These are phyloP conservation scores for Cetraspora pellucida DNA, from an alignment of 192 early-diverging fungal genomes.

Conservation along the genomic window DNA sequence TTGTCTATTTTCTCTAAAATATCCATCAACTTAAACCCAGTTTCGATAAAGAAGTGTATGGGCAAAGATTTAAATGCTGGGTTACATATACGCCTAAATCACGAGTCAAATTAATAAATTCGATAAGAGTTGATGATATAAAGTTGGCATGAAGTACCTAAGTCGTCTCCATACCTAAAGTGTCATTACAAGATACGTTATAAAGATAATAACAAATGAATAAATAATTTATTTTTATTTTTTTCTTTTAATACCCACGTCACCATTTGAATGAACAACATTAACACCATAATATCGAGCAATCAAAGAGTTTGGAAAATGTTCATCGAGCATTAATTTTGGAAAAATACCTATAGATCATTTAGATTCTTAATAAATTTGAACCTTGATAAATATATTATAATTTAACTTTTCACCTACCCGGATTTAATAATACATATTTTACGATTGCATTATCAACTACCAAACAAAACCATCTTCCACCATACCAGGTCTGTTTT, in stretches of 20 bases:
- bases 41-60: background rate
- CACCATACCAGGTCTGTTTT: background rate
- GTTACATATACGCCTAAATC: background rate
- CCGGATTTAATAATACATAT: no score
- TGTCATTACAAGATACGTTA: background rate
- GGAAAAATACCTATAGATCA: background rate
- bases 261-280: background rate
- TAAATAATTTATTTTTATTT: no score
- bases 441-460: no score
- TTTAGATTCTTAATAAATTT: background rate
- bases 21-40: background rate
- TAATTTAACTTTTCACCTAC: no score
- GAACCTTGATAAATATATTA: background rate
- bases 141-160: background rate
- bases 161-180: background rate
- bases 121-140: background rate
- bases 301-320: background rate
- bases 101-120: background rate
- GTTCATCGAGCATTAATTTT: background rate
- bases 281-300: conserved; percentile 2
- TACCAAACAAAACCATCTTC: background rate
- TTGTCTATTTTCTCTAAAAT: background rate
- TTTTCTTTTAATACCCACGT: background rate
- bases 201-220: background rate
- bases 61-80: background rate